Conservation (phyloP, 257 asterid genomes). For the Solanum microdontum region DNA sequence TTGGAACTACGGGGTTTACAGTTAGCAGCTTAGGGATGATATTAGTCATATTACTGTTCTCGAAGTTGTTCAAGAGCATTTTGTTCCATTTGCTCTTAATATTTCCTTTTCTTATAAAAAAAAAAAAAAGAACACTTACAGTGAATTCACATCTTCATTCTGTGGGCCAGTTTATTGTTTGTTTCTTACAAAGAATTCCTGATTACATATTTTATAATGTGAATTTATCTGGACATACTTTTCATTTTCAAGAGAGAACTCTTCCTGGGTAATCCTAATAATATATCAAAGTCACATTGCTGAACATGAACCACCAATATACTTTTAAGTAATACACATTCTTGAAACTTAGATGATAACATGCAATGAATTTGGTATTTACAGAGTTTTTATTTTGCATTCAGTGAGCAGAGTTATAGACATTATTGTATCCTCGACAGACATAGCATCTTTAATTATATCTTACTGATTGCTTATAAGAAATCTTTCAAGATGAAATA, state of each 20-base stretch:
- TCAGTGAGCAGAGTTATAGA: neutral
- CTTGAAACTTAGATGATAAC: neutral
- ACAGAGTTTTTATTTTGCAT: neutral
- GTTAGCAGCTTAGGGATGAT: neutral
- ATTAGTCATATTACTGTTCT: neutral
- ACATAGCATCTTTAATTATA: neutral
- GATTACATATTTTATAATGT: neutral
- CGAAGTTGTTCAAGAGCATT: neutral
- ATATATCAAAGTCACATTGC: neutral
- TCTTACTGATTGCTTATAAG: neutral
- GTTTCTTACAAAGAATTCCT: neutral
- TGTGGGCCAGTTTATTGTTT: neutral
- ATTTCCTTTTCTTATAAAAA: neutral
- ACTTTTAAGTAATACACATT: neutral
- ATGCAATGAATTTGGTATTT: neutral
- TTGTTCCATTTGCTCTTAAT: neutral
- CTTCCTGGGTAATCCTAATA: neutral
- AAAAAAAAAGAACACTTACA: neutral
- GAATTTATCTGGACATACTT: neutral
- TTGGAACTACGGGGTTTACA: neutral
- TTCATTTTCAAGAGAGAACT: neutral
- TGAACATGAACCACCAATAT: neutral
- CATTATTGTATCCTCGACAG: neutral
- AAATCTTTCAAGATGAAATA: neutral
- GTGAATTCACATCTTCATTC: neutral